A percentile compares a stretch with the other conserved stretches of the same genome.
phyloP scores from a whole-genome alignment of 108 stramenopile genomes.

The Bacterosira constricta region DNA sequence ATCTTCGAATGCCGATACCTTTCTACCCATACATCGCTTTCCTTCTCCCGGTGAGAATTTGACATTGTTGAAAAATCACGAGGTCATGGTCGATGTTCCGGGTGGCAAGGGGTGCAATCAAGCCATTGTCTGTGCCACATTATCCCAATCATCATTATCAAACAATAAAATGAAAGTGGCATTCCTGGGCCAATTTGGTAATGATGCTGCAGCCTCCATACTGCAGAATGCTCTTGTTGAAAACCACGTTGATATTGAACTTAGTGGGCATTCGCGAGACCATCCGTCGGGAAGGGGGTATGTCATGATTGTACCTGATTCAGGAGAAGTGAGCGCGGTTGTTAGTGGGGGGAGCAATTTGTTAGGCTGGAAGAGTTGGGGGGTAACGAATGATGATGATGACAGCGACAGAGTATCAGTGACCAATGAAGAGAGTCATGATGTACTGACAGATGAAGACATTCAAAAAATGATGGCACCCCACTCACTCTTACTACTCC shows the following conservation, averaged over 20 bases:
- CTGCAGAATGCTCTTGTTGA: constrained; percentile 45
- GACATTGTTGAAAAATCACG: constrained; percentile 42
- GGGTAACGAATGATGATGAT: constrained; percentile 14
- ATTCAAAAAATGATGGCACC: constrained; percentile 31
- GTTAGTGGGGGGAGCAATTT: constrained; percentile 78
- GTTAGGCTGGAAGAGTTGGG: constrained; percentile 64
- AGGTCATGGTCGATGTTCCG: constrained; percentile 64
- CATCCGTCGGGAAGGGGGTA: constrained; percentile 77
- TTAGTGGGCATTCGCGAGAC: constrained; percentile 36
- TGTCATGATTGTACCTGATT: constrained; percentile 58
- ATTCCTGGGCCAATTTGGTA: constrained; percentile 78
- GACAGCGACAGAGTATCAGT: not conserved
- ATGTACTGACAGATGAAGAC: constrained; percentile 24
- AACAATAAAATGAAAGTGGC: constrained; percentile 18
- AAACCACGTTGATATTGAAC: constrained; percentile 45
- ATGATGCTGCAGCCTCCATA: constrained; percentile 57
- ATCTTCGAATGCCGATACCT: constrained; percentile 79
- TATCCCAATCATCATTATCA: constrained; percentile 16
- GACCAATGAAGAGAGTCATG: not conserved
- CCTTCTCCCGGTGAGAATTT: constrained; percentile 82
- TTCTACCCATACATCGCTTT: constrained; percentile 67
- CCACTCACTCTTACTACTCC: constrained; percentile 54
- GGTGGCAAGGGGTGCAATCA: constrained; percentile 87
- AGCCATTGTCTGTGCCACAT: constrained; percentile 71
- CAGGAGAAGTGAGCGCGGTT: constrained; percentile 78